A percentile compares a stretch with the other conserved stretches of the same genome.
phyloP scores from a whole-genome alignment of 352 stramenopile species.

The Pilasporangium apinafurcum region DNA sequence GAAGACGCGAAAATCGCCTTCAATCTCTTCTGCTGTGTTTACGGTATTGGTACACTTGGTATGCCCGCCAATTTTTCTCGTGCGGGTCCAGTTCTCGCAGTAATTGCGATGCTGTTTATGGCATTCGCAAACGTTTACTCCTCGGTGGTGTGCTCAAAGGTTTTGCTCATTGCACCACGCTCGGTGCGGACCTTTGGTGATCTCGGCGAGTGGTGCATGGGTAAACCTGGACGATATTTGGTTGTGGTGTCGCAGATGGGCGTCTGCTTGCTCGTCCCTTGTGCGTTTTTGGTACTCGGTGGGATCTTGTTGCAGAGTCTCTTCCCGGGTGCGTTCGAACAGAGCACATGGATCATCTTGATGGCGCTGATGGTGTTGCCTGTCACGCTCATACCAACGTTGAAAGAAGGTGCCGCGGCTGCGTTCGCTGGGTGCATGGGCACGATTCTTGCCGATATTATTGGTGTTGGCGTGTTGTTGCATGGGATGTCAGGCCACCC shows the following conservation, averaged over 20 bases:
- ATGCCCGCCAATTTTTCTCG: conserved; percentile 45
- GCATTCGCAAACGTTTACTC: conserved; percentile 52
- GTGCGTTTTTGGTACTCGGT: conserved; percentile 41
- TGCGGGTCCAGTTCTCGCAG: conserved; percentile 16
- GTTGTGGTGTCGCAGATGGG: conserved; percentile 34
- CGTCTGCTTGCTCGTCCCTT: conserved; percentile 29
- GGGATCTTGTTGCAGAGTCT: conserved; percentile 30
- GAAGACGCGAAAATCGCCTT: conserved; percentile 42
- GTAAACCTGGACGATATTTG: conserved; percentile 27
- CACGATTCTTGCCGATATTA: conserved; percentile 40
- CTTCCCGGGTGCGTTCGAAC: conserved; percentile 35
- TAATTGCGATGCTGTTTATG: conserved; percentile 32
- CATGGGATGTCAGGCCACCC: conserved; percentile 37
- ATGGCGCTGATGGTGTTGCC: conserved; percentile 39
- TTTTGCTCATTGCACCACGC: conserved; percentile 33
- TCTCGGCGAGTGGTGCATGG: conserved; percentile 24
- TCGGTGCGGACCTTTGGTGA: conserved; percentile 48
- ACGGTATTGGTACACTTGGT: conserved; percentile 43
- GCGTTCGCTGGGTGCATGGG: conserved; percentile 39
- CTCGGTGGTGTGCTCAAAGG: conserved; percentile 34
- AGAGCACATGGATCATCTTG: conserved; percentile 40
- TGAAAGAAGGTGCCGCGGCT: conserved; percentile 38
- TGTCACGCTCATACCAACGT: conserved; percentile 33
- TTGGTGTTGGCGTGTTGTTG: conserved; percentile 27
- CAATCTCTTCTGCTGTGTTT: conserved; percentile 43